phyloP scores from a whole-genome alignment of 2,329 filamentous ascomycete species.

The Ascochyta koolunga region DNA sequence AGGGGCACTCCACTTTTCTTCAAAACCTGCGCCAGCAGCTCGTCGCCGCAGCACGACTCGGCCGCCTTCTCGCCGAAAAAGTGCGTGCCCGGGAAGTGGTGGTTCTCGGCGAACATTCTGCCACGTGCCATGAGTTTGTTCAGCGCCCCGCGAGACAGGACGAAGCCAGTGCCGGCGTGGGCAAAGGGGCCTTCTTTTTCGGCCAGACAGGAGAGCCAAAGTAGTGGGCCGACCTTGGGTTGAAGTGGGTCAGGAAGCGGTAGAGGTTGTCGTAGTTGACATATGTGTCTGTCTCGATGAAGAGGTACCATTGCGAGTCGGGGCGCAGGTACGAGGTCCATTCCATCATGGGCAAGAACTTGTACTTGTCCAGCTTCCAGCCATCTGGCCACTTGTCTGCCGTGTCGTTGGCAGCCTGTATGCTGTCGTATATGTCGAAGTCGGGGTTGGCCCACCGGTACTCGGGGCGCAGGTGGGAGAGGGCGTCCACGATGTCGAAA shows the following conservation, averaged over 20 bases:
- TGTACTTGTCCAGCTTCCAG: conserved; percentile 65
- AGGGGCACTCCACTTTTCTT: conserved; percentile 44
- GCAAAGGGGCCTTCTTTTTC: conserved; percentile 47
- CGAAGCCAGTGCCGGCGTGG: conserved; percentile 52
- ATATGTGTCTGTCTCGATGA: conserved; percentile 47
- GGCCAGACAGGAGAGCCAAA: conserved; percentile 49
- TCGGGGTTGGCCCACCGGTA: conserved; percentile 54
- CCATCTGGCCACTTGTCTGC: conserved; percentile 56
- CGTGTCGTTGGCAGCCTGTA: conserved; percentile 49
- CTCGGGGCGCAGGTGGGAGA: conserved; percentile 52
- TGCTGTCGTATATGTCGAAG: conserved; percentile 57
- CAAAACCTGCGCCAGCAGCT: conserved; percentile 47
- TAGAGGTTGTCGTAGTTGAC: conserved; percentile 50
- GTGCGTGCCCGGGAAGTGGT: conserved; percentile 40
- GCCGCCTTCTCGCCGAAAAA: conserved; percentile 45
- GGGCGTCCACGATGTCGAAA: conserved; percentile 55
- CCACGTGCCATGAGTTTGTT: conserved; percentile 47
- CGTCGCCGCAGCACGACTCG: conserved; percentile 48
- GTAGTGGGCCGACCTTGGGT: conserved; percentile 46
- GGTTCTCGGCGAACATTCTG: conserved; percentile 43
- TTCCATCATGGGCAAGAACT: conserved; percentile 62
- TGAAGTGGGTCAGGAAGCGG: conserved; percentile 48
- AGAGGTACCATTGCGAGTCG: conserved; percentile 45
- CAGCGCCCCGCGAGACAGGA: conserved; percentile 58
- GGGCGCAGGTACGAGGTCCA: conserved; percentile 51